Evolutionary conservation across 371 early-diverging fungal genomes (phyloP).

Genomic region (Actinomortierella wolfii): DNA sequence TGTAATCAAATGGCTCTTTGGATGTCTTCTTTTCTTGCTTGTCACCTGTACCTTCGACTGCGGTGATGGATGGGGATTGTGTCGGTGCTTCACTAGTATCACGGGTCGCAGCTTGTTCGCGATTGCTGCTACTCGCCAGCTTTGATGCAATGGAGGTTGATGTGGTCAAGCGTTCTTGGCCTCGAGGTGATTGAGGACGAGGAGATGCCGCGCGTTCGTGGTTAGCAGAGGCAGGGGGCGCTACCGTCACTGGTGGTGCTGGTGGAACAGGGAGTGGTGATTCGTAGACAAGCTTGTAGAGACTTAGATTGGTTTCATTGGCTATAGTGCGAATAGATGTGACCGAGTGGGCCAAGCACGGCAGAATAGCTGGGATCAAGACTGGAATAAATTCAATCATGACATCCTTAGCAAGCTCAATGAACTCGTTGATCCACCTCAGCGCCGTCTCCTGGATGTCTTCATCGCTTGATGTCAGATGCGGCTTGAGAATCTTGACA

Average conservation of each 20-base stretch:
- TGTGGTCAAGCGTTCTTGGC: constrained; percentile 38
- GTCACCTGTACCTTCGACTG: neutral
- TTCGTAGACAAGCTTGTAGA: constrained; percentile 74
- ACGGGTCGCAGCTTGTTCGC: neutral
- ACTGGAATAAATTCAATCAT: constrained; percentile 79
- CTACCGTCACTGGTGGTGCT: constrained; percentile 1
- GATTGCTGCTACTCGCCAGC: constrained; percentile 10
- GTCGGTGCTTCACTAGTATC: constrained; percentile 10
- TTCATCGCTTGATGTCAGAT: constrained; percentile 78
- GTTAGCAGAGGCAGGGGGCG: constrained; percentile 5
- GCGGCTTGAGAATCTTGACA: constrained; percentile 80
- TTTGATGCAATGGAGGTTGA: constrained; percentile 31
- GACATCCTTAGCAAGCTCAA: constrained; percentile 73
- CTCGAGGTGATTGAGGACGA: constrained; percentile 44
- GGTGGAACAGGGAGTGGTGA: constrained; percentile 37
- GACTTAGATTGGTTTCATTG: constrained; percentile 70
- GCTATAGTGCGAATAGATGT: constrained; percentile 70
- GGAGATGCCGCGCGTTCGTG: constrained; percentile 20
- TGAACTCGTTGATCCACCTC: constrained; percentile 87
- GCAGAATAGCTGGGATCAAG: constrained; percentile 79
- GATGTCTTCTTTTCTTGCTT: constrained; percentile 4
- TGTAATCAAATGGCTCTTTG: constrained; percentile 76
- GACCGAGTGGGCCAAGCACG: constrained; percentile 79
- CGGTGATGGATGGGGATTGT: constrained; percentile 15
- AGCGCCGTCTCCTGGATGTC: constrained; percentile 88